Base-by-base conservation (phyloP, 805 yeast genomes). In the Clavispora phyllophila region DNA sequence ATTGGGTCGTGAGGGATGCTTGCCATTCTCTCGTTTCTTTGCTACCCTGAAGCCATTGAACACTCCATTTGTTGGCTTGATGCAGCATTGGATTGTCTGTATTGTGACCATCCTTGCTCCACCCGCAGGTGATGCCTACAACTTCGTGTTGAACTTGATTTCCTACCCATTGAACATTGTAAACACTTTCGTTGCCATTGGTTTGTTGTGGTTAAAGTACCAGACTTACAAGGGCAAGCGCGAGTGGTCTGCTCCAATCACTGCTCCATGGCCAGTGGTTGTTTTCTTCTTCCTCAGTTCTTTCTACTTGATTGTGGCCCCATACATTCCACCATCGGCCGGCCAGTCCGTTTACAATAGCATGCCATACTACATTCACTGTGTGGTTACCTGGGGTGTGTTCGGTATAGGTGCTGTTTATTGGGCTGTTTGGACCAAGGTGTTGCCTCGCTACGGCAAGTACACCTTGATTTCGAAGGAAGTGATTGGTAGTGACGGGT, bases 91-190 rank as follows among this genome's bases (percentile, higher is more conserved):
- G 78, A 61, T 82, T 36, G 82, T 86, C 14, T 84, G 90, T 66
- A 63, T 83, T 32, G 70, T 87, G 40, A 81, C 88, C 38, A 78
- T 87, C 46, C 57, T 85, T 36, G 93, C 91, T 4, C 69, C 69
- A 33, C 91, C 93, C 15, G 86, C 90, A 20, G 95, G 93, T 44
- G 95, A 86, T 58, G 95, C 95, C 37, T 87, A 85, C 68, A 83
- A 84, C 62, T 84, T 87, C 60, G 79, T 87, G 51, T 61, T 84
- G 62, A 86, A 87, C 63, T 72, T 87, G 68, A 82, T 85, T 53
- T 81, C 91, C 2, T 87, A 87, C 61, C 91, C 95, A 39, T 75
- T 82, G 66, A 83, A 87, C 56, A 82, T 87, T 39, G 83, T 87
- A 55, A 83, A 86, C 60, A 67, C 81, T 24, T 69, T 72, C 35